Conservation (phyloP, 805 yeast species). For the Candida oleophila region DNA sequence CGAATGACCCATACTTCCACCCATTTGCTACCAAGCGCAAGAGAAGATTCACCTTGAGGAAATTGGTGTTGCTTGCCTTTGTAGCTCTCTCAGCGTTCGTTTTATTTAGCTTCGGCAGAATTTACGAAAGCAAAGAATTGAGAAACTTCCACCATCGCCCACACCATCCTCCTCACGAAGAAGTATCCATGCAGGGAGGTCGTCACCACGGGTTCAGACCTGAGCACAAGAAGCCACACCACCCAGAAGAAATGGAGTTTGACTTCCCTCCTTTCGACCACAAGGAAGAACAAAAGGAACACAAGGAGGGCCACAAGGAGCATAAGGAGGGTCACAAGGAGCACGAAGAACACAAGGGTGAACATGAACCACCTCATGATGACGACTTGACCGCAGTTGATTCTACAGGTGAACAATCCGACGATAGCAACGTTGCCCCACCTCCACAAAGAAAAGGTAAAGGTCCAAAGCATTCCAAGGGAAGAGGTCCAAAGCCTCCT, state of each 20-base stretch:
- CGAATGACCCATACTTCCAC: neutral
- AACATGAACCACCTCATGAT: neutral
- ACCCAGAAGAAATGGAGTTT: too few relatives aligned
- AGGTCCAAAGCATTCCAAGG: neutral
- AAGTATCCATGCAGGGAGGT: neutral
- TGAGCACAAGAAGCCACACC: constrained; percentile 1
- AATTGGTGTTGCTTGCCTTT: neutral
- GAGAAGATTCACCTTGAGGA: neutral
- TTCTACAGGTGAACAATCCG: too few relatives aligned
- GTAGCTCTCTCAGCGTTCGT: neutral
- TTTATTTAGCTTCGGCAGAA: neutral
- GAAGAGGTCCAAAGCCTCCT: neutral
- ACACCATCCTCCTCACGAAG: constrained; percentile 2
- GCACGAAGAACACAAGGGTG: neutral
- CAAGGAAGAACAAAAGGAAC: neutral
- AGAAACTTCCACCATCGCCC: neutral
- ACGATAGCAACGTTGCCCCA: neutral
- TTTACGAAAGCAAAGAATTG: neutral
- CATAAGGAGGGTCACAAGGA: neutral
- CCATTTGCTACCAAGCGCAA: neutral
- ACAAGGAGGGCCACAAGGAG: neutral
- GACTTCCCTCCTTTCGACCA: too few relatives aligned
- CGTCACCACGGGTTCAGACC: neutral
- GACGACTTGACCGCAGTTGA: too few relatives aligned
- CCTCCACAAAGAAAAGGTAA: neutral